A percentile compares a stretch with the other conserved stretches of the same genome.
These are phyloP conservation scores for Trichoderma oligosporum DNA, from an alignment of 2,329 filamentous ascomycete genomes.

Conservation along the genomic window DNA sequence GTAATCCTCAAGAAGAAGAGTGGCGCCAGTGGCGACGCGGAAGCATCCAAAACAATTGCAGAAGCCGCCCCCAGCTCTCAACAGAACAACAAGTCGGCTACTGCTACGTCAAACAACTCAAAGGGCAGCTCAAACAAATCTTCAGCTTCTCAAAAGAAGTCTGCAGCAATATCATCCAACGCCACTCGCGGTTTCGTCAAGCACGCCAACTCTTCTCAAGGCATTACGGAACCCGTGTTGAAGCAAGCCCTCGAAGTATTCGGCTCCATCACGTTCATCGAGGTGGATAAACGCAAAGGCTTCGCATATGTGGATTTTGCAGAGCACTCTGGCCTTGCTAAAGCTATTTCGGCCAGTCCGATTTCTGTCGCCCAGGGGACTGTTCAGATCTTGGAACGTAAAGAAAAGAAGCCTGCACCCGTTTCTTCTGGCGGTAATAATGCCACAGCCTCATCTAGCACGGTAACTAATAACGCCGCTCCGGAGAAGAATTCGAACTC, in stretches of 20 bases:
- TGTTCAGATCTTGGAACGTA: constrained; percentile 81
- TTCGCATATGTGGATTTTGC: constrained; percentile 91
- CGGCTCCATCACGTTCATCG: constrained; percentile 72
- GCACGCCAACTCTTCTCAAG: constrained; percentile 83
- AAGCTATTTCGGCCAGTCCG: constrained; percentile 77
- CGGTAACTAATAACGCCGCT: constrained; percentile 9
- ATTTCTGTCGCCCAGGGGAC: constrained; percentile 78
- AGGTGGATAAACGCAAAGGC: constrained; percentile 91
- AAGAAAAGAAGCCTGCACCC: constrained; percentile 51
- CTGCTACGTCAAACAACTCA: constrained; percentile 19
- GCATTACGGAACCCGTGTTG: constrained; percentile 78
- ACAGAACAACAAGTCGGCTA: constrained; percentile 17
- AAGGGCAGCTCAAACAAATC: constrained; percentile 27
- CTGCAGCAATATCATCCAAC: constrained; percentile 33
- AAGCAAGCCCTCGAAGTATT: constrained; percentile 70
- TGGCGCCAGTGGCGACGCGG: constrained; percentile 23
- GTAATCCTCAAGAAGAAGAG: constrained; percentile 43
- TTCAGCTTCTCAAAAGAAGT: constrained; percentile 33
- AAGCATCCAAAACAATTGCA: constrained; percentile 24
- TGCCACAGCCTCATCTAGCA: constrained; percentile 23
- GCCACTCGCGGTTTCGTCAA: constrained; percentile 72
- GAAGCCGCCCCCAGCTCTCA: constrained; percentile 12
- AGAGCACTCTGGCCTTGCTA: constrained; percentile 66
- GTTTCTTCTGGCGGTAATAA: constrained; percentile 19
- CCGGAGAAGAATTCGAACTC: constrained; percentile 30